Evolutionary conservation across 2,329 filamentous ascomycete species (phyloP), one percentile per base, ranked within the genome.

Genomic region (Ceratocystis ficicola): DNA sequence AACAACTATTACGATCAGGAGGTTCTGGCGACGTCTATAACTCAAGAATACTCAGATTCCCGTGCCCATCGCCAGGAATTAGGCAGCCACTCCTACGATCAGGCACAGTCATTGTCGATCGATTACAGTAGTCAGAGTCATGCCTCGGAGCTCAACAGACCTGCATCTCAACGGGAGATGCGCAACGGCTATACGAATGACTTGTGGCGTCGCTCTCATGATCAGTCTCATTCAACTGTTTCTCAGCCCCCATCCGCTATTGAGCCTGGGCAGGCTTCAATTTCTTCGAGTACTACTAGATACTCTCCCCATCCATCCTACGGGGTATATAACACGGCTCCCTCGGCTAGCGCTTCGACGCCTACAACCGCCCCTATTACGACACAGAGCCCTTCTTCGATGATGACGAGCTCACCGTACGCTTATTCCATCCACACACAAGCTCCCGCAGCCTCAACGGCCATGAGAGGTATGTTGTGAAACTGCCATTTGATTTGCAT

Each of bases 71-170:
- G 93, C 69, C 94, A 96, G 76, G 94, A 97, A 73, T 85, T 96
- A 69, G 85, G 88, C 15, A 94, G 92, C 28, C 86, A 88, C 46
- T 81, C 91, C 8, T 99, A 96, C 76, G 94, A 97, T 73, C 83
- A 90, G 70, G 89, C 87, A 7, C 86, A 92, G 73, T 81, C 90
- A 10, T 89, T 87, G 69, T 84, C 86, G 36, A 81, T 89, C 60
- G 93, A 97, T 71, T 85, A 97, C 65, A 81, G 94, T 69, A 87
- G 88, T 59, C 91, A 96, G 74, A 90, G 91, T 32, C 90, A 95
- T 69, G 88, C 93, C 20, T 90, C 90, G 67, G 93, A 97, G 70
- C 95, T 88, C 77, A 97, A 93, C 77, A 90, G 94, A 71, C 83
- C 83, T 60, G 80, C 97, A 63, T 90, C 88, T 72, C 83, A 88